A percentile compares a stretch with the other conserved stretches of the same genome.
These are phyloP conservation scores for Rosa persica DNA, from an alignment of 306 rosid genomes.

Conservation along the genomic window DNA sequence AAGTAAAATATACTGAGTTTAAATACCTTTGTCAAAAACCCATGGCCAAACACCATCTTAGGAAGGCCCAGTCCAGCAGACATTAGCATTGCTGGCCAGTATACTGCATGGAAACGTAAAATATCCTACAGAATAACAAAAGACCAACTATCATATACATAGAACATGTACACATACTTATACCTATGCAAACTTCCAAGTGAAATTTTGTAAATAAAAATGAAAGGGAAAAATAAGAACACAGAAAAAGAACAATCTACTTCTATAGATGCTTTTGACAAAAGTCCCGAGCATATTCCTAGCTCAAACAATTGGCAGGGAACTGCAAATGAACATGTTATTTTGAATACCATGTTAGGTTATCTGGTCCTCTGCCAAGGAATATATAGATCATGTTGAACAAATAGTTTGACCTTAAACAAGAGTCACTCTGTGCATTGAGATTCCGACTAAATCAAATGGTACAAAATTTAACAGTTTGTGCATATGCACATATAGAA, in stretches of 20 bases:
- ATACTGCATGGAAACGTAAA: constrained; percentile 93
- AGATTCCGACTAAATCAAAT: not conserved
- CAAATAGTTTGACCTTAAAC: not conserved
- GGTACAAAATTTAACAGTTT: not conserved
- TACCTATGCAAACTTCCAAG: not conserved
- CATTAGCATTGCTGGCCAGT: constrained; percentile 99
- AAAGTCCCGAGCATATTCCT: not conserved
- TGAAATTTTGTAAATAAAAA: not conserved
- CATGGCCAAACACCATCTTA: constrained; percentile 94
- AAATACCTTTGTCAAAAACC: constrained; percentile 91
- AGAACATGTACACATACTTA: constrained; percentile 1
- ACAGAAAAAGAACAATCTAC: not conserved
- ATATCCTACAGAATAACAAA: constrained; percentile 62
- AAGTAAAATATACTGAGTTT: constrained; percentile 23
- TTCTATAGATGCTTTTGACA: not conserved
- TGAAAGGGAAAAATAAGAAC: not conserved
- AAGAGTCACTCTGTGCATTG: not conserved
- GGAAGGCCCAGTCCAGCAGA: constrained; percentile 92
- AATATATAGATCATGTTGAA: not conserved
- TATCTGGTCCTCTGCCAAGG: not conserved
- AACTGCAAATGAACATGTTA: not conserved
- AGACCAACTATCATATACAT: constrained; percentile 11
- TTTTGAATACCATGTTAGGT: not conserved
- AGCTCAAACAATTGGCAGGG: not conserved
- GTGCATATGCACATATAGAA: not conserved